Evolutionary conservation across 2,329 filamentous ascomycete genomes (phyloP).

Genomic region (Ophiostoma fasciatum): DNA sequence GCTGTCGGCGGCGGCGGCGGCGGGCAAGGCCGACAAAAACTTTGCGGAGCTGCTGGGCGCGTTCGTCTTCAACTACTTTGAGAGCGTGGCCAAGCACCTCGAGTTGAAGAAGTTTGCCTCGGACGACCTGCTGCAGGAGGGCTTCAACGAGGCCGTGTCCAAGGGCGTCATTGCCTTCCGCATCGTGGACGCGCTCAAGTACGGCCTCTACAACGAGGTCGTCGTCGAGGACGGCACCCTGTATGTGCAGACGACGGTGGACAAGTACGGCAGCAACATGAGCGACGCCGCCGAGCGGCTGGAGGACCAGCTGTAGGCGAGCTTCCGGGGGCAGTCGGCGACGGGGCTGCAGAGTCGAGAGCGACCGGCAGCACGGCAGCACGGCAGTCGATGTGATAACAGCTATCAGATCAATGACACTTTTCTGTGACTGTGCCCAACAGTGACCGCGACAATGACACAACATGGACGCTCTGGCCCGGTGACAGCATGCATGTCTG

Average conservation of each 20-base stretch:
- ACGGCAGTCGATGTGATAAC: no score
- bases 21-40: slow-evolving; percentile 17
- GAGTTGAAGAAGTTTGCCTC: slow-evolving; percentile 8
- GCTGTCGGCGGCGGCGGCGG: slow-evolving; percentile 21
- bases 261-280: slow-evolving; percentile 23
- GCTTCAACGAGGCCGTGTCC: slow-evolving; percentile 30
- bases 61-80: slow-evolving; percentile 27
- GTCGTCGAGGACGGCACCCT: slow-evolving; percentile 33
- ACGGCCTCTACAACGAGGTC: slow-evolving; percentile 28
- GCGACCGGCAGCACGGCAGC: no score
- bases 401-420: no score
- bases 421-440: no score
- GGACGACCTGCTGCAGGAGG: slow-evolving; percentile 33
- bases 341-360: no score
- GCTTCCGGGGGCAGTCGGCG: no score
- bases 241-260: slow-evolving; percentile 23
- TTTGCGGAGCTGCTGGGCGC: slow-evolving; percentile 26
- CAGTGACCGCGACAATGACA: no score
- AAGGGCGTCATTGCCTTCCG: slow-evolving; percentile 28
- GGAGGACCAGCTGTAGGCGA: slow-evolving; percentile 22
- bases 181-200: slow-evolving; percentile 29
- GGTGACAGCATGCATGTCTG: no score
- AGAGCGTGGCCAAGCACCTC: slow-evolving; percentile 19
- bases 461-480: no score
- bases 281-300: slow-evolving; percentile 20